Evolutionary conservation across 805 yeast species (phyloP), one percentile per base, ranked within the genome.

Genomic region (Danielia oregonensis): DNA sequence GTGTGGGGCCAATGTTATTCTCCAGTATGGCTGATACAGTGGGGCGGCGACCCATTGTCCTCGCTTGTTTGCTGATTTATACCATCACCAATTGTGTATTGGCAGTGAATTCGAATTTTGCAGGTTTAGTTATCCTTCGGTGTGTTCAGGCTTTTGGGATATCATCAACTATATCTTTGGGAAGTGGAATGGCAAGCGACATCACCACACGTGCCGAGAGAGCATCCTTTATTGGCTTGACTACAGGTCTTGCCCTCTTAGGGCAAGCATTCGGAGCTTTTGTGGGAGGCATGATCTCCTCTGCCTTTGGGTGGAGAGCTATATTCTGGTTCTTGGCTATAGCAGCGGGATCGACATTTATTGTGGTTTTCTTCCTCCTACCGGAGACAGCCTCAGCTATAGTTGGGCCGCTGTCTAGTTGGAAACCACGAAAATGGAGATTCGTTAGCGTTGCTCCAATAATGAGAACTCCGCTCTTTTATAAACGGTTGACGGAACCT

Each of bases 271-370:
- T 36, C 11, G 39, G 39, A 5, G 29, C 39, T 3, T 21, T 28
- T 14, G 17, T 36, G 2, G 39, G 35, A 3, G 32, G 35, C 5
- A 24, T 24, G 28, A 23, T 36, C n/a, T 31, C 32, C 6, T 24
- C 35, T 4, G 25, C 17, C 16, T 36, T 28, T 19, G 32, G 30
- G 7, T 36, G 39, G 39, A 19, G 35, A 23, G 39, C 32, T 17
- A 27, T 36, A 9, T 36, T 36, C 29, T 27, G 34, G 35, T 36
- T 36, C 15, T 23, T 36, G 23, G 31, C 32, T 26, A 27, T 36
- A 3, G 15, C 22, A 4, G 21, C 35, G 2, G 35, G 35, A 11
- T 29, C 33, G 6, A 28, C 35, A 5, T 28, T 30, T 16, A 19
- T 27, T 15, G 26, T 31, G 27, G 17, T 22, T 11, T 24, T 23